These are phyloP conservation scores for Marvania coccoides DNA, from an alignment of 139 green algal genomes.

Conservation along the genomic window DNA sequence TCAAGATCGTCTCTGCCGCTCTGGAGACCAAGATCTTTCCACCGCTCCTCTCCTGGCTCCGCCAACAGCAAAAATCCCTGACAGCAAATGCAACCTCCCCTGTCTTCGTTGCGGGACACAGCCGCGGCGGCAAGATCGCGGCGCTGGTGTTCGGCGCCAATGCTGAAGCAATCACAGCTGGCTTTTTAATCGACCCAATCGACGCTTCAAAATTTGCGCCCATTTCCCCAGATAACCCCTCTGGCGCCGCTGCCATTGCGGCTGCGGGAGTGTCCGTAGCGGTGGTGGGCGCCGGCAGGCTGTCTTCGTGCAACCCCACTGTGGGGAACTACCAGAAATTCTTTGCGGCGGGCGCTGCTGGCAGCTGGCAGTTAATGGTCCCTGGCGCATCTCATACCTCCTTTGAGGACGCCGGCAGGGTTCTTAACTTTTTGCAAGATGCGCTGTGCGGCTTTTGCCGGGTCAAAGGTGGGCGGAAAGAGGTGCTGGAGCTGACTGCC, in stretches of 20 bases:
- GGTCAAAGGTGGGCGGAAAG: not conserved
- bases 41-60: not conserved
- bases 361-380: slow-evolving; percentile 26
- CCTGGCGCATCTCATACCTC: slow-evolving; percentile 22
- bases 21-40: not conserved
- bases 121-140: slow-evolving; percentile 57
- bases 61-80: not conserved
- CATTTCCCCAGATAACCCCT: slow-evolving; percentile 32
- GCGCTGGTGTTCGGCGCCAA: slow-evolving; percentile 28
- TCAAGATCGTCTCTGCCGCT: not conserved
- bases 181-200: slow-evolving; percentile 57
- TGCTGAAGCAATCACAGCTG: slow-evolving; percentile 11
- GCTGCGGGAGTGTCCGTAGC: slow-evolving; percentile 10
- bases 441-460: slow-evolving; percentile 20
- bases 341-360: slow-evolving; percentile 3
- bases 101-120: slow-evolving; percentile 38
- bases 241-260: slow-evolving; percentile 21
- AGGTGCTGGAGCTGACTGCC: not conserved
- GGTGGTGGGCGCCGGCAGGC: slow-evolving; percentile 32
- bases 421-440: slow-evolving; percentile 34
- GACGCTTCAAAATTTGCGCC: slow-evolving; percentile 34
- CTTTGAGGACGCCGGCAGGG: slow-evolving; percentile 29
- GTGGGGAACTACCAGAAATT: slow-evolving; percentile 33
- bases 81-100: not conserved
- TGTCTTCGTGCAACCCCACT: slow-evolving; percentile 36